Base-by-base conservation (phyloP, 176 grass and related monocot genomes). In the Elymus sibiricus region DNA sequence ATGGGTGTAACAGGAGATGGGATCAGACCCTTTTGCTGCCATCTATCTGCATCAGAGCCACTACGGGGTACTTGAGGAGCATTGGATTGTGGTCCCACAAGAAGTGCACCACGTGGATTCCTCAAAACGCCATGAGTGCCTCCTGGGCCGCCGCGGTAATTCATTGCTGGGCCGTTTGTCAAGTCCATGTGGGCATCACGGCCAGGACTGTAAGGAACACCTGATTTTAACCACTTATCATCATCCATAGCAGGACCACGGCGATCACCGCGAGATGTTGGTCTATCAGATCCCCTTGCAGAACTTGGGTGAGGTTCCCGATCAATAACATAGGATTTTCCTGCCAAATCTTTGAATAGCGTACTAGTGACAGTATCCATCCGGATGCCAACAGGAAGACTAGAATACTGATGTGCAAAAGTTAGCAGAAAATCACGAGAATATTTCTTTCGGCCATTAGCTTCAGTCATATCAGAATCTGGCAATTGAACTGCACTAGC, bases 391-490 rank as follows among this genome's bases (percentile, higher is more conserved):
- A 83, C 21, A 86, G 95, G 95, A 82, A 98, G 93, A 40, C 80
- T 81, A 79, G 64, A 90, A 80, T 27, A 87, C 32, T 92, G 88
- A 0, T 86, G 78, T 12, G 78, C 58, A 44, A 98, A 90, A 85
- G 90, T 94, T 69, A 98, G 74, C 38, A 98, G 68, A 83, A 98
- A 95, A 86, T 98, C 95, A n/a, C 95, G 94, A 1, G 95, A 82
- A 86, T 98, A 98, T 85, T 83, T 98, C 62, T 94, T 98, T 56
- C 21, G 78, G 26, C 53, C 76, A 11, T 67, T 79, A 51, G 67
- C 63, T 85, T 94, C 95, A 76, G 74, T 63, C 86, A 70, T 79
- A 81, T 79, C 81, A 39, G 85, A 67, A 51, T 89, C 80, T 19
- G 79, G 28, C 37, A 72, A 68, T 56, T 85, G 79, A 43, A 37